Conservation (phyloP, 2,329 filamentous ascomycete species). For the Pseudogymnoascus sp. region DNA sequence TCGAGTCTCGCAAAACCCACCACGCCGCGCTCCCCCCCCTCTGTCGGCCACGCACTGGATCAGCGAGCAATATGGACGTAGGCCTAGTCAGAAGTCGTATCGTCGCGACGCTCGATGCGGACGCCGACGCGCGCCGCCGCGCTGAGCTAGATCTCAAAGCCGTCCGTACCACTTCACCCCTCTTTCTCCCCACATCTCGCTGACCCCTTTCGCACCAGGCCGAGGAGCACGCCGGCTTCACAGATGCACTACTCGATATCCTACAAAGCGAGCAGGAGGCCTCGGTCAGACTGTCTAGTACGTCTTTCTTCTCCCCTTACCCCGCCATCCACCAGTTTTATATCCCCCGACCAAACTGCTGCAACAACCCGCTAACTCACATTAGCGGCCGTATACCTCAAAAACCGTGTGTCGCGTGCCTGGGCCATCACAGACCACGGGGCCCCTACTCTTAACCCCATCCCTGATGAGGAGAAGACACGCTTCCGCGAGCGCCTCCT, state of each 20-base stretch:
- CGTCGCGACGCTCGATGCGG: constrained; percentile 64
- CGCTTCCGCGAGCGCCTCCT: constrained; percentile 82
- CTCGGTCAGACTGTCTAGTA: constrained; percentile 82
- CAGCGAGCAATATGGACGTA: constrained; percentile 53
- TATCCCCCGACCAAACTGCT: constrained; percentile 17
- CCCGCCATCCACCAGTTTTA: constrained; percentile 24
- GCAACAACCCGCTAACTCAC: constrained; percentile 5
- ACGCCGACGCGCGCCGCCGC: constrained; percentile 65
- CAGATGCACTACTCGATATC: constrained; percentile 83
- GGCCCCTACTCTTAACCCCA: constrained; percentile 57
- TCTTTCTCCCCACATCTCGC: constrained; percentile 13
- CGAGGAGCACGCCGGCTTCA: constrained; percentile 83
- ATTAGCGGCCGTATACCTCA: constrained; percentile 90
- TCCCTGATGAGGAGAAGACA: constrained; percentile 82
- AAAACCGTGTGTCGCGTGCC: constrained; percentile 90
- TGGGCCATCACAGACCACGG: constrained; percentile 76
- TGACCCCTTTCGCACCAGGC: constrained; percentile 47
- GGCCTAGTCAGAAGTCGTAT: constrained; percentile 68
- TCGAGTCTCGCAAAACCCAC: constrained; percentile 7
- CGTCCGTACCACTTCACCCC: constrained; percentile 41
- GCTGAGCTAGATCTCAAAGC: constrained; percentile 76
- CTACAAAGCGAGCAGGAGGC: constrained; percentile 80
- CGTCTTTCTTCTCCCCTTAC: constrained; percentile 30
- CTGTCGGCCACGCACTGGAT: constrained; percentile 6
- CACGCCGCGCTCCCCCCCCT: constrained; percentile 1